Conservation (phyloP, 2,329 filamentous ascomycete genomes). For the Fusarium xyrophilum region DNA sequence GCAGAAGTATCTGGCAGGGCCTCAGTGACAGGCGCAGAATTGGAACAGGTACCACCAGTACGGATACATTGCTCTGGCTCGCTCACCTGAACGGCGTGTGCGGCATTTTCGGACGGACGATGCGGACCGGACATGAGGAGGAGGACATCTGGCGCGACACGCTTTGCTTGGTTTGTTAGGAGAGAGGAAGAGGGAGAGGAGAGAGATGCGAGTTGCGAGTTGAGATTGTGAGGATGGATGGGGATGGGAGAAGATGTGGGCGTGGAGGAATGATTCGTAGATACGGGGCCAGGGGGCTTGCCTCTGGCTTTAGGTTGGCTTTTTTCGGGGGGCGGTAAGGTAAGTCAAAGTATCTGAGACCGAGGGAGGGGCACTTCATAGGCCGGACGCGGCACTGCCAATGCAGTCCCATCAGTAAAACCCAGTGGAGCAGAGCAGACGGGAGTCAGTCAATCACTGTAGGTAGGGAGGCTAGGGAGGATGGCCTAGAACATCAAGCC, state of each 20-base stretch:
- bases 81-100: conserved; percentile 56
- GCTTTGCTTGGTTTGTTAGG: conserved; percentile 20
- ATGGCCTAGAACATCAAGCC: conserved; percentile 7
- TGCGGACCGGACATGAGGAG: conserved; percentile 65
- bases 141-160: conserved; percentile 59
- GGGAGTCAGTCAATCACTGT: neutral
- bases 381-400: conserved; percentile 25
- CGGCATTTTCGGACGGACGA: conserved; percentile 62
- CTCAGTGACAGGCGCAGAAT: conserved; percentile 1
- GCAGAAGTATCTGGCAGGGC: conserved; percentile 32
- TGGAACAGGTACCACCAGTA: neutral
- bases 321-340: conserved; percentile 22
- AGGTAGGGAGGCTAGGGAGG: neutral
- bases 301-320: neutral
- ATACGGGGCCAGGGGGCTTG: conserved; percentile 24
- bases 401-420: conserved; percentile 4
- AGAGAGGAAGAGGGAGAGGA: conserved; percentile 21
- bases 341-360: conserved; percentile 26
- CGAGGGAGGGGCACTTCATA: conserved; percentile 17
- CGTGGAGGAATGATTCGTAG: conserved; percentile 46
- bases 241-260: conserved; percentile 36
- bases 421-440: neutral
- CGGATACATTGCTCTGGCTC: conserved; percentile 28
- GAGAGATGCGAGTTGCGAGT: conserved; percentile 26
- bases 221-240: conserved; percentile 27